These are phyloP conservation scores for Paramecium caudatum DNA, from an alignment of 73 alveolate species.

Conservation along the genomic window DNA sequence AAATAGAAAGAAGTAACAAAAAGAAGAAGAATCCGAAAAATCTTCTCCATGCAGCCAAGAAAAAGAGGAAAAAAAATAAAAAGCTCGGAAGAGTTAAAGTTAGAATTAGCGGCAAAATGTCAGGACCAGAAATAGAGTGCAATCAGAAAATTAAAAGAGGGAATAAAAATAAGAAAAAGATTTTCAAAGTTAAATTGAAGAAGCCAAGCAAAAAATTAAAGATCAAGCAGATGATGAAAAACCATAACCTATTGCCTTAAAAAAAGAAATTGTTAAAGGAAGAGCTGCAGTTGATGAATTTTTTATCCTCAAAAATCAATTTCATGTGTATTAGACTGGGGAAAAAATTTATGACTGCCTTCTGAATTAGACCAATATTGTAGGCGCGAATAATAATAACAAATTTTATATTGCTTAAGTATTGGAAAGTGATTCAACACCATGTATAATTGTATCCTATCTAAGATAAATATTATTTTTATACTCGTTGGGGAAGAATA, in stretches of 20 bases:
- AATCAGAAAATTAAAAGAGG: background rate
- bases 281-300: slow-evolving; percentile 18
- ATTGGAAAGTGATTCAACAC: slow-evolving; percentile 24
- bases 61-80: too few species aligned
- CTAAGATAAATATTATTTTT: slow-evolving; percentile 10
- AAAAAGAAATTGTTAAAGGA: slow-evolving; percentile 40
- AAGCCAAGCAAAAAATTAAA: slow-evolving; percentile 13
- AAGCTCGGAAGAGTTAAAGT: background rate
- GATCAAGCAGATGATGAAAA: background rate
- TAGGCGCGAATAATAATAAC: background rate
- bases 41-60: background rate
- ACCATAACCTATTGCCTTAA: background rate
- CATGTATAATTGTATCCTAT: background rate
- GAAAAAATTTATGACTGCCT: slow-evolving; percentile 20
- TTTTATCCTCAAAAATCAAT: background rate
- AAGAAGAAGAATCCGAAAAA: background rate
- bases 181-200: background rate
- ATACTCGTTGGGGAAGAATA: slow-evolving; percentile 50
- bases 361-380: slow-evolving; percentile 19
- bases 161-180: background rate
- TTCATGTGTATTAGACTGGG: background rate
- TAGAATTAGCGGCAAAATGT: too few species aligned
- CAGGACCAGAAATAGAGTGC: background rate
- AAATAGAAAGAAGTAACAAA: background rate
- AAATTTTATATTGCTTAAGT: slow-evolving; percentile 50